Evolutionary conservation across 192 early-diverging fungal species (phyloP).

Genomic region (Geranomyces variabilis): DNA sequence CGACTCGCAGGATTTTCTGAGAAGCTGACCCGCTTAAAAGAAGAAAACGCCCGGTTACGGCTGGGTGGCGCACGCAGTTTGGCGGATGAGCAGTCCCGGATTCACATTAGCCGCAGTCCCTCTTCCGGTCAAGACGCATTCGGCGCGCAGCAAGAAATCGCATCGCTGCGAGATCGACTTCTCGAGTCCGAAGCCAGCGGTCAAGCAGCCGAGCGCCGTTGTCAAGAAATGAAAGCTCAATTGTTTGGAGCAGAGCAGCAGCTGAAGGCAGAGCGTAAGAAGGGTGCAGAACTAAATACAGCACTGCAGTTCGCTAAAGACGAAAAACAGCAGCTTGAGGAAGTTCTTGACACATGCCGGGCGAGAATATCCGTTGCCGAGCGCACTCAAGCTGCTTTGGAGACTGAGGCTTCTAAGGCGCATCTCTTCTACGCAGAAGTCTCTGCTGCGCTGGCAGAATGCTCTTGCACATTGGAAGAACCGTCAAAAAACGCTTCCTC

Average conservation of each 20-base stretch:
- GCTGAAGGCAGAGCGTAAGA: neutral
- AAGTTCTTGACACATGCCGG: neutral
- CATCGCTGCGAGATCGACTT: neutral
- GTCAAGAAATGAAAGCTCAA: constrained; percentile 5
- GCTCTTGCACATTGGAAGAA: constrained; percentile 21
- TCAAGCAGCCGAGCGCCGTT: neutral
- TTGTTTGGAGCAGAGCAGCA: constrained; percentile 1
- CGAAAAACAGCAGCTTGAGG: constrained; percentile 1
- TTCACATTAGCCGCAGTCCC: constrained; percentile 29
- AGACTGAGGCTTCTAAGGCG: constrained; percentile 3
- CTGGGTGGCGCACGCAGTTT: neutral
- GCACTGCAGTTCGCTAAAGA: neutral
- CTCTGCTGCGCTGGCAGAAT: constrained; percentile 32
- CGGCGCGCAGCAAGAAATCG: constrained; percentile 1
- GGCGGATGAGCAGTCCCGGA: neutral
- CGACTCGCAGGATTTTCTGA: constrained; percentile 28
- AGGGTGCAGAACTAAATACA: neutral
- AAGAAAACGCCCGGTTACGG: constrained; percentile 47
- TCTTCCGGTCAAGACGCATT: constrained; percentile 18
- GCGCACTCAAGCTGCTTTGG: neutral
- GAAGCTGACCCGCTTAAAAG: constrained; percentile 36
- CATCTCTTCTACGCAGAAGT: constrained; percentile 29
- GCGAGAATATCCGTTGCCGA: neutral
- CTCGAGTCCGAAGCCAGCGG: constrained; percentile 19
- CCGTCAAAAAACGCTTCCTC: constrained; percentile 18